Conservation (phyloP, 805 yeast genomes). For the Tetrapisispora namnaoensis region DNA sequence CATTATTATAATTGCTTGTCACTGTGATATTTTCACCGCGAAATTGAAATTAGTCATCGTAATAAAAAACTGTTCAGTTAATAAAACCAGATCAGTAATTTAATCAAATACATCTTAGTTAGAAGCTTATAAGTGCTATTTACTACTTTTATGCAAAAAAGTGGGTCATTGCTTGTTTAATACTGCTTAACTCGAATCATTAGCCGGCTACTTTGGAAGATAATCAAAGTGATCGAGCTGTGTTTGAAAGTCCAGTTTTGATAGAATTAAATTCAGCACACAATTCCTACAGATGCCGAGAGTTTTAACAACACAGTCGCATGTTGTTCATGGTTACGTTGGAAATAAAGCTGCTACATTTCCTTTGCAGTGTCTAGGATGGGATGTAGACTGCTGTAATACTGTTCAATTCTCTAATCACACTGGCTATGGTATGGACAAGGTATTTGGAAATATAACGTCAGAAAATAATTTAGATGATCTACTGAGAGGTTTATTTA, state of each 20-base stretch:
- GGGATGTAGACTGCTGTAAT: slow-evolving; percentile 89
- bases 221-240: no score
- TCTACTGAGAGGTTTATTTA: slow-evolving; percentile 33
- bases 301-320: slow-evolving; percentile 47
- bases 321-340: slow-evolving; percentile 92
- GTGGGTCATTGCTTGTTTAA: no score
- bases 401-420: slow-evolving; percentile 87
- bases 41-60: not conserved
- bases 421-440: slow-evolving; percentile 56
- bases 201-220: no score
- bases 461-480: slow-evolving; percentile 33
- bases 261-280: no score
- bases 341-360: slow-evolving; percentile 88
- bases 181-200: no score
- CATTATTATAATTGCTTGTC: not conserved
- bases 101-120: no score
- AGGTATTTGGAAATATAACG: slow-evolving; percentile 36
- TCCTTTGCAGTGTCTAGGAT: slow-evolving; percentile 75
- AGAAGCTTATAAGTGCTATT: no score
- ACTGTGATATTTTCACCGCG: not conserved
- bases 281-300: slow-evolving; percentile 9
- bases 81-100: no score
- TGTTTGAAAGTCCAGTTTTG: no score
- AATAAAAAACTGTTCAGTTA: no score
- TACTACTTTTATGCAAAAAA: no score